phyloP scores from a whole-genome alignment of 2,329 filamentous ascomycete species.

The Grosmannia clavigera region DNA sequence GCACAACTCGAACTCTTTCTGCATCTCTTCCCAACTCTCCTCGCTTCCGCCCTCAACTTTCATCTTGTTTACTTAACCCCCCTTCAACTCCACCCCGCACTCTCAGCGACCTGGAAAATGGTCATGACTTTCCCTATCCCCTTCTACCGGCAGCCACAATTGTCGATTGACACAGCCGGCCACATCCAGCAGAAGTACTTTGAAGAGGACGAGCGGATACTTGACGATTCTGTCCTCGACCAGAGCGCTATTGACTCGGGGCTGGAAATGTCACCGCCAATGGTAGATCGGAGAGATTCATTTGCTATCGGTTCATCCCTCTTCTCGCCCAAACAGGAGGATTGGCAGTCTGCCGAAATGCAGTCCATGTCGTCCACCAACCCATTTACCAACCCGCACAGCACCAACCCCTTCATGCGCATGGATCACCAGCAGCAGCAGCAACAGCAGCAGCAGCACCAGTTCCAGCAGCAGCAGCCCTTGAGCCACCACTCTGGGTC shows the following conservation, averaged over 20 bases:
- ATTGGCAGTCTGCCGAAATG: slow-evolving; percentile 54
- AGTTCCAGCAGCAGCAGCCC: background rate
- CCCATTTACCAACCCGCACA: slow-evolving; percentile 34
- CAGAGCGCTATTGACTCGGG: slow-evolving; percentile 47
- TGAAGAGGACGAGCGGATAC: slow-evolving; percentile 45
- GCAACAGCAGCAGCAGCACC: slow-evolving; percentile 27
- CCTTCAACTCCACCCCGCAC: background rate
- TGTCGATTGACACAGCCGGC: slow-evolving; percentile 37
- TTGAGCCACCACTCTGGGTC: slow-evolving; percentile 32
- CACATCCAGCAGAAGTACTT: slow-evolving; percentile 39
- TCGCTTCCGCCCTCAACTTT: background rate
- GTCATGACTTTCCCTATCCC: slow-evolving; percentile 39
- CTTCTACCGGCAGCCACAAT: slow-evolving; percentile 36
- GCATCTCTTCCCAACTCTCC: background rate
- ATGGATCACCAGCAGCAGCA: slow-evolving; percentile 35
- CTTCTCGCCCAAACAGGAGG: slow-evolving; percentile 53
- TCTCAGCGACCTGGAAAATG: slow-evolving; percentile 24
- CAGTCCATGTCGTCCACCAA: slow-evolving; percentile 52
- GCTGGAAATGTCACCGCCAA: slow-evolving; percentile 50
- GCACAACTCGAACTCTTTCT: background rate
- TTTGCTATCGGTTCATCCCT: slow-evolving; percentile 45
- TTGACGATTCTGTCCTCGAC: slow-evolving; percentile 50
- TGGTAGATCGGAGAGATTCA: slow-evolving; percentile 50
- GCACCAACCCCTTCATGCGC: slow-evolving; percentile 56
- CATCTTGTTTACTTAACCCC: background rate